Base-by-base conservation (phyloP, 257 asterid genomes). In the Buddleja alternifolia region DNA sequence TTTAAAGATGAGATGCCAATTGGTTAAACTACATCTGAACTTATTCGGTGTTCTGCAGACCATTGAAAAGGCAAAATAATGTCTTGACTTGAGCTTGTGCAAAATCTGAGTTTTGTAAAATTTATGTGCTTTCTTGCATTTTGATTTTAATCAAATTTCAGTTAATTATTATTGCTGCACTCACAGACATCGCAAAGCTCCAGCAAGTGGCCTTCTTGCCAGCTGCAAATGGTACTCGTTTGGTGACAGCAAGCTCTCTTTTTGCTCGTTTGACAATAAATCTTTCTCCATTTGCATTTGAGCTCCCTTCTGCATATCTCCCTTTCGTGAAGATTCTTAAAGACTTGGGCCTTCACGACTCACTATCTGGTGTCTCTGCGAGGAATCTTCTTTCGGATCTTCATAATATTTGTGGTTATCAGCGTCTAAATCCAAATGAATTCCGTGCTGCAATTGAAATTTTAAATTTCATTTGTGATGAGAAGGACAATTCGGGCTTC, bases 231-330 rank as follows among this genome's bases (percentile, higher is more conserved):
- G 93, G 97, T 70, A 93, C 98, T 39, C 97, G 98, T 42, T 76
- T 93, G 84, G 97, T 90, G 83, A 86, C 82, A 60, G 91, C 96
- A 57, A 86, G 82, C 75, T 90, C 93, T 72, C 98, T 93, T 70
- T 93, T 86, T 78, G 89, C 95, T 46, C 96, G 92, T 53, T 72
- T 93, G 87, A 79, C 95, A 10, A 79, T 93, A 63, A 88, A 86
- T 80, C 87, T 93, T 51, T 90, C 98, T 78, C 98, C 98, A 44
- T 93, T 93, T 76, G 95, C 95, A 52, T 93, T 93, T 76, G 97
- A 93, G 75, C 97, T 93, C 73, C 90, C 98, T 77, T 71, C 97
- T 36, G 53, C 79, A 8, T 90, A 82, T 80, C 97, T 93, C 64
- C 96, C 97, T 73, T 86, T 79, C 62, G 93, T 90, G 67, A 90